Evolutionary conservation across 1,284 basidiomycete species (phyloP), one percentile per base, ranked within the genome.

Genomic region (Apiotrichum gracile): DNA sequence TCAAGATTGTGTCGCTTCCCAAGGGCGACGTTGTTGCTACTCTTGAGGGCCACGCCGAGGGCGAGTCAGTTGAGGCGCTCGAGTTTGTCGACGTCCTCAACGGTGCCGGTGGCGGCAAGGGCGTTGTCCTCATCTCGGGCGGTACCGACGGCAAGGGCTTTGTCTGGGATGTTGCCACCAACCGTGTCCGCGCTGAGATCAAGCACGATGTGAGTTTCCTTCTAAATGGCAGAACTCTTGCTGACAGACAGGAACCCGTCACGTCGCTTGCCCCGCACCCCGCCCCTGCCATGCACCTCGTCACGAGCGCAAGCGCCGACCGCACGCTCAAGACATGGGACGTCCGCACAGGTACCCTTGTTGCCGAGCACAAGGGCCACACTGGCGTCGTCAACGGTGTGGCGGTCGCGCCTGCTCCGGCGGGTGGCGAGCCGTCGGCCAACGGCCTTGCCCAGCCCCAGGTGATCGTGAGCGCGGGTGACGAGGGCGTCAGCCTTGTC

Each of bases 91-190:
- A 91, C 63, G 76, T 94, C 46, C 74, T 85, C 25, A 82, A 83
- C 63, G 38, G 80, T 73, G 13, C 79, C 69, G 43, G 67, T 31
- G 58, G 72, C 40, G 43, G 85, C 80, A 78, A 79, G 54, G 82
- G 86, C 29, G 82, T 89, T 16, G 87, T 76, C 12, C 60, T 87
- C 26, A 84, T 92, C 1, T 92, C 88, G 1, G 92, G 88, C 9
- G 91, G 83, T 2, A 97, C 93, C 10, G 96, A 99, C 69, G 92
- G 93, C 0, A 92, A 89, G 72, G 87, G 86, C 25, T 90, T 88
- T 67, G 85, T 97, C 40, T 97, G 92, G 91, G 94, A 99, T 75
- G 79, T 94, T 37, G 81, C 81, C 44, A 91, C 89, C 14, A 88
- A 87, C 79, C 81, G 87, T 55, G 72, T 91, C 45, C 82, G 92